Conservation (phyloP, 2,329 filamentous ascomycete genomes). For the Geosmithia flava region DNA sequence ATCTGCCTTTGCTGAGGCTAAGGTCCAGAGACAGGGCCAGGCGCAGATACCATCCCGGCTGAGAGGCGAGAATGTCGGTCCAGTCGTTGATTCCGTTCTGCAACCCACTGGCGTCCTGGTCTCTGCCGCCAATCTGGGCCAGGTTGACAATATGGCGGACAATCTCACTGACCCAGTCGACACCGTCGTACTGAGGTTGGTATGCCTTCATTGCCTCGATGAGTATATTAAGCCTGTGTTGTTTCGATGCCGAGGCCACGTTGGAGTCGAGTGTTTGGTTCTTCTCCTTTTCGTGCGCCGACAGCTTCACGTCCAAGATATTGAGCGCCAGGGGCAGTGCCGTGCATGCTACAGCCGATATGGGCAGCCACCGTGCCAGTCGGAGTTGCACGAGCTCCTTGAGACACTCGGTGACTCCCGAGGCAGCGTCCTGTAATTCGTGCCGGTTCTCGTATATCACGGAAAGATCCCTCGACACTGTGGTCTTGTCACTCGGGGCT, state of each 20-base stretch:
- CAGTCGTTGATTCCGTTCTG: conserved; percentile 20
- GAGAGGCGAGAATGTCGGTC: conserved; percentile 26
- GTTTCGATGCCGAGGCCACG: conserved; percentile 23
- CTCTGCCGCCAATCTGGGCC: conserved; percentile 19
- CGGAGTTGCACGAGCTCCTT: conserved; percentile 32
- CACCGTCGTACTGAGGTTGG: conserved; percentile 30
- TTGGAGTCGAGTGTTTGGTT: conserved; percentile 16
- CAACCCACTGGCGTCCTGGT: conserved; percentile 5
- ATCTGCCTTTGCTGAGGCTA: conserved; percentile 26
- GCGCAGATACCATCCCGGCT: conserved; percentile 26
- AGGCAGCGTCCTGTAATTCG: conserved; percentile 30
- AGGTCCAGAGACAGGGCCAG: conserved; percentile 30
- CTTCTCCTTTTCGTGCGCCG: conserved; percentile 7
- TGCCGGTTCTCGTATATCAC: conserved; percentile 25
- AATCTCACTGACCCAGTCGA: conserved; percentile 30
- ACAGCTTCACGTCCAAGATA: conserved; percentile 21
- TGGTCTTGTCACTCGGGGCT: conserved; percentile 16
- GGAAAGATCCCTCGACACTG: conserved; percentile 15
- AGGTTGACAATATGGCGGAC: conserved; percentile 29
- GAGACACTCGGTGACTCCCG: conserved; percentile 29
- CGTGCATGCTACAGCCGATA: conserved; percentile 26
- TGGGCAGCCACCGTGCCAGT: conserved; percentile 30
- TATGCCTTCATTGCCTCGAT: conserved; percentile 33
- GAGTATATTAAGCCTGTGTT: conserved; percentile 28
- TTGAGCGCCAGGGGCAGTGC: conserved; percentile 19